These are phyloP conservation scores for Sporobolomyces roseus DNA, from an alignment of 768 basidiomycete genomes.

Conservation along the genomic window DNA sequence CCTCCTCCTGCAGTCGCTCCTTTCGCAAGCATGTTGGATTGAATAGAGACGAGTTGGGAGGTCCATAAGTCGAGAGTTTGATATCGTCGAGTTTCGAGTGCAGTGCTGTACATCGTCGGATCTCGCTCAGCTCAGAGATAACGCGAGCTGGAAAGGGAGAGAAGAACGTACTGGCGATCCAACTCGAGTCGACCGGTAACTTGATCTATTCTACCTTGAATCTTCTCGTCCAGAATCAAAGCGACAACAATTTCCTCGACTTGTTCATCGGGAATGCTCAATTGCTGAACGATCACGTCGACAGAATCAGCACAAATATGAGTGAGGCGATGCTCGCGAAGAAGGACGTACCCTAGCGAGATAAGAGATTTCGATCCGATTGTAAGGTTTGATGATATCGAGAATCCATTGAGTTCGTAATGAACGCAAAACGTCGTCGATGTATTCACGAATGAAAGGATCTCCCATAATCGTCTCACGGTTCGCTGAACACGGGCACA, in stretches of 20 bases:
- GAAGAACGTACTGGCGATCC: conserved; percentile 34
- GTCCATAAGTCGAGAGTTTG: conserved; percentile 77
- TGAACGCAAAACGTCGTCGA: conserved; percentile 90
- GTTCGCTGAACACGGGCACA: conserved; percentile 64
- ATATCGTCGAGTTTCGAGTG: conserved; percentile 80
- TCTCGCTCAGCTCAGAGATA: background rate
- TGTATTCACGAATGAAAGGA: conserved; percentile 87
- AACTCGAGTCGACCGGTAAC: conserved; percentile 88
- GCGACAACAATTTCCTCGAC: conserved; percentile 91
- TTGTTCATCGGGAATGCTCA: conserved; percentile 85
- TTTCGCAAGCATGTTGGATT: conserved; percentile 70
- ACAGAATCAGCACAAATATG: background rate
- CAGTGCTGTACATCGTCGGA: conserved; percentile 58
- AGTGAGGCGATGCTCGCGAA: background rate
- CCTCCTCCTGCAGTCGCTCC: conserved; percentile 44
- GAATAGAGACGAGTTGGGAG: conserved; percentile 70
- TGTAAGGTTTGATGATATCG: conserved; percentile 97
- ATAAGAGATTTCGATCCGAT: conserved; percentile 84
- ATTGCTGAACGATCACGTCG: conserved; percentile 60
- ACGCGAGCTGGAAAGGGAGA: background rate
- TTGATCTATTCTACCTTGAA: conserved; percentile 95
- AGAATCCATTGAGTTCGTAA: conserved; percentile 94
- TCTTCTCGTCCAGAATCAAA: conserved; percentile 92
- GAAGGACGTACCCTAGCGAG: conserved; percentile 69
- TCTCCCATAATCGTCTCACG: conserved; percentile 94